phyloP scores from a whole-genome alignment of 495 filamentous ascomycete species.

The Lasiosphaeria ovina region DNA sequence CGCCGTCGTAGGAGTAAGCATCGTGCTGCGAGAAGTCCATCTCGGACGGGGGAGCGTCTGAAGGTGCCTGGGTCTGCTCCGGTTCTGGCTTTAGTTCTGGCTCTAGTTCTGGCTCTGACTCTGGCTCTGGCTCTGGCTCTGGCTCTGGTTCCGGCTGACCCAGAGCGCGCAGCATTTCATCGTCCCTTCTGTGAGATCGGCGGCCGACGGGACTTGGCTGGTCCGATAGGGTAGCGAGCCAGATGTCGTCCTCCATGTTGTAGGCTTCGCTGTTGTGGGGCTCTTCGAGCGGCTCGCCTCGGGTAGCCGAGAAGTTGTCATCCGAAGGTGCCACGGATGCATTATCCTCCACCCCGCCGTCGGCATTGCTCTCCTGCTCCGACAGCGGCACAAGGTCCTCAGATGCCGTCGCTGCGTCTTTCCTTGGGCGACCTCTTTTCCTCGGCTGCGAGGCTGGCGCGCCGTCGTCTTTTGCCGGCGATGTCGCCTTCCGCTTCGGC shows the following conservation, averaged over 20 bases:
- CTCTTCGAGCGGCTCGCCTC: not conserved
- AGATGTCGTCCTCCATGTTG: constrained; percentile 33
- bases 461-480: constrained; percentile 22
- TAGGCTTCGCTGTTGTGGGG: constrained; percentile 8
- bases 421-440: constrained; percentile 34
- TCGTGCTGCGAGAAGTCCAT: constrained; percentile 17
- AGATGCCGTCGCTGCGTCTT: constrained; percentile 12
- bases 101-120: not conserved
- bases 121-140: not conserved
- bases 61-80: not conserved
- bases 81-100: not conserved
- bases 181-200: constrained; percentile 7
- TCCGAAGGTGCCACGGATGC: constrained; percentile 13
- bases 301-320: constrained; percentile 10
- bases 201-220: constrained; percentile 24
- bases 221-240: constrained; percentile 31
- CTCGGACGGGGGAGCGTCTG: constrained; percentile 16
- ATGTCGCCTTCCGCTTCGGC: constrained; percentile 33
- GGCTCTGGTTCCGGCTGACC: not conserved
- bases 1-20: constrained; percentile 18
- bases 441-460: constrained; percentile 20
- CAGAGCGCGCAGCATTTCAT: not conserved
- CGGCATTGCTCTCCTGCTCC: constrained; percentile 18
- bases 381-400: constrained; percentile 20
- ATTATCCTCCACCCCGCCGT: constrained; percentile 20